Base-by-base conservation (phyloP, 2,329 filamentous ascomycete genomes). In the Thermoascus crustaceus region DNA sequence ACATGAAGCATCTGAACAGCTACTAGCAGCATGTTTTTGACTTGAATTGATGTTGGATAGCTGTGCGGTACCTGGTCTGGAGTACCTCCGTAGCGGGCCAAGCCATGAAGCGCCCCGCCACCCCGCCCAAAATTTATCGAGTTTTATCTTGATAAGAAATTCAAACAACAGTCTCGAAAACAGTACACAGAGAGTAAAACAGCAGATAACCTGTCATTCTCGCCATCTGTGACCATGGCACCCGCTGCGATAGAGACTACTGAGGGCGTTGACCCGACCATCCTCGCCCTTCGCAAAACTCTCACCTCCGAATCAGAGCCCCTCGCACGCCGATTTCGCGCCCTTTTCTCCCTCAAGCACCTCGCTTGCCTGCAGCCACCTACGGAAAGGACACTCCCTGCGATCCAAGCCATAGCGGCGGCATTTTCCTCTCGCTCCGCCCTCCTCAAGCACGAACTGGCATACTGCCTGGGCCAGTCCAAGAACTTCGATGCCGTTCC, bases 261-360 rank as follows among this genome's bases (percentile, higher is more conserved):
- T 10, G 42, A 46, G 30, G 41, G 37, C 26, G 37, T 46, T 8
- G 57, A 63, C 40, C 46, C 54, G 35, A 66, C 66, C 5, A 56
- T 72, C 41, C 43, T 57, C 27, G 53, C 58, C 21, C 61, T 69
- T 23, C 81, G 86, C 54, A 74, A 82, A 53, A 83, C 81, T 40
- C 78, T 98, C 41, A 80, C 75, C 51, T 82, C 83, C 32, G 91
- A 96, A 67, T 66, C 74, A 9, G 82, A 84, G 43, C 79, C 88
- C 30, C 82, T 98, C 36, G 82, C 88, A 24, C 73, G 85, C 45
- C 86, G 91, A 45, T 98, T 96, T 67, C 86, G 91, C 52, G 89
- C 91, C 27, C 83, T 98, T 50, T 98, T 98, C 70, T 95, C 89
- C 11, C 79, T 98, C 41, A 98, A 98, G 69, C 85, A 96, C 60